phyloP scores from a whole-genome alignment of 352 stramenopile species.

The Vaucheria bursata region DNA sequence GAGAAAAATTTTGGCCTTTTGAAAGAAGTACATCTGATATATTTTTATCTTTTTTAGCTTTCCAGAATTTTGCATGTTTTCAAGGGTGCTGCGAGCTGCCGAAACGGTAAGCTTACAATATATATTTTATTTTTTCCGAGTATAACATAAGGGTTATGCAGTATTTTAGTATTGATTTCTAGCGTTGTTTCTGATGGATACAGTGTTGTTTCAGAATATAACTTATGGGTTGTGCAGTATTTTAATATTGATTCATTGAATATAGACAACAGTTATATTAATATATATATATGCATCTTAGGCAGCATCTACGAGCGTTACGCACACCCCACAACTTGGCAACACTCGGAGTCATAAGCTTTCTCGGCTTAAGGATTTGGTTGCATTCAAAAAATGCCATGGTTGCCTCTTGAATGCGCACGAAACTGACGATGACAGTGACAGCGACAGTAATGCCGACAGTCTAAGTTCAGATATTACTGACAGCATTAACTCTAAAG shows the following conservation, averaged over 20 bases:
- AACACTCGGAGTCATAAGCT: background rate
- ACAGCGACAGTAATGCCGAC: background rate
- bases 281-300: no score
- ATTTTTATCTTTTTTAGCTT: background rate
- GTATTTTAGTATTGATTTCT: background rate
- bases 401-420: background rate
- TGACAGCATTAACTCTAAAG: background rate
- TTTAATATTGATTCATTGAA: background rate
- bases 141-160: background rate
- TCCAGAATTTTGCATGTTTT: conserved; percentile 15
- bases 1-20: no score
- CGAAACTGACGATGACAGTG: background rate
- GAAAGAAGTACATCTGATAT: background rate
- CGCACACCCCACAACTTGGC: background rate
- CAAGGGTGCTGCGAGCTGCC: background rate
- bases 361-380: background rate
- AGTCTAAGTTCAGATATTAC: background rate
- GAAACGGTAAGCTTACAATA: background rate
- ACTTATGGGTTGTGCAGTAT: background rate
- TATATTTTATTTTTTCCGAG: background rate
- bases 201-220: background rate
- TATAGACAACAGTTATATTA: background rate
- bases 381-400: background rate
- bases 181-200: background rate
- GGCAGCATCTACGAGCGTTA: background rate